Base-by-base conservation (phyloP, 108 stramenopile genomes). In the Aurantiochytrium sp. region DNA sequence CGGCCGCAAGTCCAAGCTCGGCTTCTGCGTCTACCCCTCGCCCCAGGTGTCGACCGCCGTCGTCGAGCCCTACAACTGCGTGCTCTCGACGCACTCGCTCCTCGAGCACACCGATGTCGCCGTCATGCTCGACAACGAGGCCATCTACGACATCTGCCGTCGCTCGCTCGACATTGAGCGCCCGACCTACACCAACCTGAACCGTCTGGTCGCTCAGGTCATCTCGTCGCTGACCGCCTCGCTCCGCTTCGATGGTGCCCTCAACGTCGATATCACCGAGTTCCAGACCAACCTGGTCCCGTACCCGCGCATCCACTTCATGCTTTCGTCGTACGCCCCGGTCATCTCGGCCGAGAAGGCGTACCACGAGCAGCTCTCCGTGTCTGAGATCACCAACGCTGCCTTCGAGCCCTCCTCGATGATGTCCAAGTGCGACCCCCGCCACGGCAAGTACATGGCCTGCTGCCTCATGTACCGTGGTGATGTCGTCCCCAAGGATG, bases 401-500 rank as follows among this genome's bases (percentile, higher is more conserved):
- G 94, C 93, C 60, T 95, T 95, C 92, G 94, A 95, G 92, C 94
- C 94, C 0, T 92, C 94, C 60, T 88, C 87, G 87, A 95, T 95
- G 94, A 93, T 95, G 93, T 93, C 94, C 91, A 95, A 95, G 93
- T 95, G 94, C 93, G 94, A 95, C 91, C 94, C 94, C 58, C 91
- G 94, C 58, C 94, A 99, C 93, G 98, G 98, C 92, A 99, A 99
- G 94, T 99, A 97, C 97, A 99, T 99, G 98, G 97, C 98, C 45
- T 98, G 98, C 94, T 98, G 97, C 91, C 90, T 95, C 90, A 95
- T 95, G 94, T 95, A 93, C 94, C 92, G 95, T 44, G 95, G 95
- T 87, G 95, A 95, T 60, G 95, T 95, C 53, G 94, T 95, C 60
- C 95, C 95, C 90, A 95, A 95, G 93, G 95, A 95, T 88, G 93